A percentile compares a stretch with the other conserved stretches of the same genome.
Conservation (phyloP, 805 yeast genomes). For the Saturnispora silvae region DNA sequence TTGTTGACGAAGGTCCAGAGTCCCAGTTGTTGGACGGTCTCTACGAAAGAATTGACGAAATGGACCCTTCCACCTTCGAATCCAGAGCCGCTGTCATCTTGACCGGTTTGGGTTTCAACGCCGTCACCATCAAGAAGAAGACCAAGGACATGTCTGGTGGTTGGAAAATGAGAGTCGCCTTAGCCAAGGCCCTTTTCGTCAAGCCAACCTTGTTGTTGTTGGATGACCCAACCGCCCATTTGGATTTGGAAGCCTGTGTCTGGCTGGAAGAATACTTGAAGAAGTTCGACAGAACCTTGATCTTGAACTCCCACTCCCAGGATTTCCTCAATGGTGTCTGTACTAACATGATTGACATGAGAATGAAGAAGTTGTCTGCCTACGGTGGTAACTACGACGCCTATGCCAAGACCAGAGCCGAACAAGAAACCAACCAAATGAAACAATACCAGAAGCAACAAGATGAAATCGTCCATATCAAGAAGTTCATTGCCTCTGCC, state of each 20-base stretch:
- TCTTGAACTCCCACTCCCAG: constrained; percentile 94
- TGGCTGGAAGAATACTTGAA: constrained; percentile 98
- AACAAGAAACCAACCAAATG: constrained; percentile 94
- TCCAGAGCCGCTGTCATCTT: constrained; percentile 91
- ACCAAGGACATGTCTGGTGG: constrained; percentile 99
- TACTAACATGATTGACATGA: constrained; percentile 96
- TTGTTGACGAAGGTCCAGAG: constrained; percentile 92
- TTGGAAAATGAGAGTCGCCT: constrained; percentile 99
- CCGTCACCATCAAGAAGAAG: constrained; percentile 76
- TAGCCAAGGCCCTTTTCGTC: constrained; percentile 95
- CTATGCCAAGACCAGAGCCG: constrained; percentile 87
- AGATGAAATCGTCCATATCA: constrained; percentile 96
- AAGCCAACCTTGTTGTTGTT: constrained; percentile 89
- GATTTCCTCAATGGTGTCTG: constrained; percentile 99
- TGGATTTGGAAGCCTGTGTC: constrained; percentile 98
- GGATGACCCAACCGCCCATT: constrained; percentile 99
- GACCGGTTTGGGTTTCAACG: constrained; percentile 94
- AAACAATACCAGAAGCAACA: constrained; percentile 95
- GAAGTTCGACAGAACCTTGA: constrained; percentile 86
- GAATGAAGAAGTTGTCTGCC: constrained; percentile 58
- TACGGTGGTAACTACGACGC: constrained; percentile 99
- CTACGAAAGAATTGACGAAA: constrained; percentile 88
- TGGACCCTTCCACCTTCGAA: constrained; percentile 96
- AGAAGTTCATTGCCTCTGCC: constrained; percentile 97
- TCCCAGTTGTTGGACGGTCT: constrained; percentile 72